A percentile compares a stretch with the other conserved stretches of the same genome.
Evolutionary conservation across 2,329 filamentous ascomycete species (phyloP).

Genomic region (Aureobasidium lini): DNA sequence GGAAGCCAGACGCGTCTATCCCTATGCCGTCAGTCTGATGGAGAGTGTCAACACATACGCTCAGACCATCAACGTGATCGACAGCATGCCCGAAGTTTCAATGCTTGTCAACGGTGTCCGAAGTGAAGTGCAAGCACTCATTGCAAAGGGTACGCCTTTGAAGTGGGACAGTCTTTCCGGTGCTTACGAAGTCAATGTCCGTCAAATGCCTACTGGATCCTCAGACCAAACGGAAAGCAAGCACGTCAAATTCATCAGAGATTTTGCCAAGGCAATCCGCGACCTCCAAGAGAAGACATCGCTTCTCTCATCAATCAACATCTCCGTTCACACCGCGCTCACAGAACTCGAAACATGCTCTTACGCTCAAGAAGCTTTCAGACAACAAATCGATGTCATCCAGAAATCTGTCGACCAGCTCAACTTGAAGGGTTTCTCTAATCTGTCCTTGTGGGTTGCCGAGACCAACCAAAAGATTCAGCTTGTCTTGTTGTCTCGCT

Average conservation of each 20-base stretch:
- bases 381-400: conserved; percentile 71
- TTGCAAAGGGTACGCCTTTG: conserved; percentile 79
- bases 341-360: conserved; percentile 76
- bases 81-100: conserved; percentile 77
- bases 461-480: conserved; percentile 83
- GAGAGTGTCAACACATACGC: conserved; percentile 92
- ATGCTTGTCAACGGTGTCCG: conserved; percentile 84
- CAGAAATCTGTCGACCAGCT: conserved; percentile 93
- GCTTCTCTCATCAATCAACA: conserved; percentile 68
- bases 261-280: conserved; percentile 82
- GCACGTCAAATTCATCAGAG: conserved; percentile 92
- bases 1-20: conserved; percentile 97
- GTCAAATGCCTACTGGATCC: conserved; percentile 51
- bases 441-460: conserved; percentile 82
- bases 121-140: conserved; percentile 77
- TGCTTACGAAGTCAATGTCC: conserved; percentile 84
- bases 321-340: conserved; percentile 73
- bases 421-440: conserved; percentile 92
- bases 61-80: conserved; percentile 78
- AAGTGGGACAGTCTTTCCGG: conserved; percentile 98
- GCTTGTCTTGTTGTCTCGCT: conserved; percentile 65
- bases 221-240: conserved; percentile 67
- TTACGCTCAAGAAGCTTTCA: conserved; percentile 74
- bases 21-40: conserved; percentile 96
- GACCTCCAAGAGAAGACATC: conserved; percentile 82